Evolutionary conservation across 2,329 filamentous ascomycete genomes (phyloP).

Genomic region (Aspergillus glaucus): DNA sequence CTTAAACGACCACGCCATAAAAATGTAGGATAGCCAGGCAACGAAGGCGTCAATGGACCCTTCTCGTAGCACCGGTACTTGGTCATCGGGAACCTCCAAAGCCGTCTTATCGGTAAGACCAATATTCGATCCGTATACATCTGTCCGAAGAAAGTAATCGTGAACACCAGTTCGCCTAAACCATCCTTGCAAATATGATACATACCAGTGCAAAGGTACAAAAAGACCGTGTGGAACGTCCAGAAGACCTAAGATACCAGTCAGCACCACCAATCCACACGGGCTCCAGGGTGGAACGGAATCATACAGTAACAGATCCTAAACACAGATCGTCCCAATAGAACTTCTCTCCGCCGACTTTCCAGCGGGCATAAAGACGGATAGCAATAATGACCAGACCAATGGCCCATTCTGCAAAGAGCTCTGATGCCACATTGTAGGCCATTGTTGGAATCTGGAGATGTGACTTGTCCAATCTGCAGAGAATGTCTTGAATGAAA

Average conservation of each 20-base stretch:
- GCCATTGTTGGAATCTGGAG: constrained; percentile 2
- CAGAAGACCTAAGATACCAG: constrained; percentile 8
- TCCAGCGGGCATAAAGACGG: constrained; percentile 14
- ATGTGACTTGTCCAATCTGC: background rate
- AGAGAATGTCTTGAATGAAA: background rate
- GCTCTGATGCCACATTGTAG: constrained; percentile 14
- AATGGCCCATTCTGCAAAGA: constrained; percentile 14
- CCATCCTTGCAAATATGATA: background rate
- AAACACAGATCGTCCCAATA: constrained; percentile 13
- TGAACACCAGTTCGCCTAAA: background rate
- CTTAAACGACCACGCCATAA: constrained; percentile 14
- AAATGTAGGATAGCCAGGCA: constrained; percentile 13
- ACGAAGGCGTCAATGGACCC: constrained; percentile 13
- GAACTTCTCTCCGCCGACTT: constrained; percentile 6
- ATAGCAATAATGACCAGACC: constrained; percentile 10
- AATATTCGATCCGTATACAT: constrained; percentile 11
- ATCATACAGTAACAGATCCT: constrained; percentile 6
- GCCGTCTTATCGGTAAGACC: constrained; percentile 8
- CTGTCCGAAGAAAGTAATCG: background rate
- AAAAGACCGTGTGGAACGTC: constrained; percentile 10
- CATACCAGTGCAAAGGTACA: constrained; percentile 11
- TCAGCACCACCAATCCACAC: background rate
- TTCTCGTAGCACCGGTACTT: background rate
- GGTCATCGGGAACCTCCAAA: constrained; percentile 7
- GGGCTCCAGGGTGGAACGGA: background rate